Conservation (phyloP, 768 basidiomycete species). For the Cyclocybe aegerita region DNA sequence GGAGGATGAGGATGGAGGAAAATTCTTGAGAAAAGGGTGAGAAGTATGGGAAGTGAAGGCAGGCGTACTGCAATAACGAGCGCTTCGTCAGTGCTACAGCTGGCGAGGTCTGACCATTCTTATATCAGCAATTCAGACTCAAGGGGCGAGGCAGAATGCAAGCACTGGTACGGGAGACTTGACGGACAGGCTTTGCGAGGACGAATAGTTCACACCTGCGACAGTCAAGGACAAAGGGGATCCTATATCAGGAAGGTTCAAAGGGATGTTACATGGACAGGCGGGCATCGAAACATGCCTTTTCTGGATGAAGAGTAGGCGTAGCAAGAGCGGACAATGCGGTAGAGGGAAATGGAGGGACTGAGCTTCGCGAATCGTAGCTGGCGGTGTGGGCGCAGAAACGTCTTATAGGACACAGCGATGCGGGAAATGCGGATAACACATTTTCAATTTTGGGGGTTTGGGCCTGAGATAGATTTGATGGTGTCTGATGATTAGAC, state of each 20-base stretch:
- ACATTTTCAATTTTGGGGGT: constrained; percentile 13
- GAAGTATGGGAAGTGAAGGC: constrained; percentile 11
- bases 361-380: constrained; percentile 12
- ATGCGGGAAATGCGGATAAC: constrained; percentile 28
- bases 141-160: constrained; percentile 39
- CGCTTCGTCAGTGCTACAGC: constrained; percentile 32
- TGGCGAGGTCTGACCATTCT: constrained; percentile 38
- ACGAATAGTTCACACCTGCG: constrained; percentile 38
- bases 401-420: constrained; percentile 21
- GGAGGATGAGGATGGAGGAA: too few species aligned
- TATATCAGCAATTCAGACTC: constrained; percentile 39
- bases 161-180: constrained; percentile 34
- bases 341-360: constrained; percentile 15
- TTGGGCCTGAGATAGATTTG: constrained; percentile 26
- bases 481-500: constrained; percentile 26
- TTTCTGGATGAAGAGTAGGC: constrained; percentile 33
- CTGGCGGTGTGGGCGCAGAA: constrained; percentile 13
- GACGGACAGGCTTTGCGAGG: constrained; percentile 34
- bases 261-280: constrained; percentile 35
- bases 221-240: constrained; percentile 44
- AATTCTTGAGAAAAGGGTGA: constrained; percentile 21
- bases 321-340: constrained; percentile 27
- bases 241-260: constrained; percentile 52
- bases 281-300: constrained; percentile 42
- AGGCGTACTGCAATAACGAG: constrained; percentile 38